These are phyloP conservation scores for Amoebophrya sp. DNA, from an alignment of 169 alveolate species.

Conservation along the genomic window DNA sequence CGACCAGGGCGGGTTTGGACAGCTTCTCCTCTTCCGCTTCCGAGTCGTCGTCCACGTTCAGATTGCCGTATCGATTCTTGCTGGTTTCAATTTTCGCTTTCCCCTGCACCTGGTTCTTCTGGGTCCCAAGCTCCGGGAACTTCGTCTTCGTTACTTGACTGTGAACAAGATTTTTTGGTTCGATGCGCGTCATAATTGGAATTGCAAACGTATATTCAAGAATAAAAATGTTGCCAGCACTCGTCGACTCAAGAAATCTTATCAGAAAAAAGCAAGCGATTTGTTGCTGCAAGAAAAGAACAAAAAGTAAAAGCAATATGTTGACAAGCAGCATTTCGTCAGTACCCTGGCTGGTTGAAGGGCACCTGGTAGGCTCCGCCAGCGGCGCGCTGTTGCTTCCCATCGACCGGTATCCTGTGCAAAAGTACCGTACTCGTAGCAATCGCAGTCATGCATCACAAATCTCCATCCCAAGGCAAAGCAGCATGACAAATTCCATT, in stretches of 20 bases:
- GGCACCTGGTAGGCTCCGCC: constrained; percentile 21
- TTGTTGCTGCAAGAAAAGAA: too few relatives aligned
- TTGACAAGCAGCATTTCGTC: too few relatives aligned
- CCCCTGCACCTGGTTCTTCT: background rate
- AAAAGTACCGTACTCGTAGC: too few relatives aligned
- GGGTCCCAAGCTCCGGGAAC: background rate
- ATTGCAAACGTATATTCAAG: background rate
- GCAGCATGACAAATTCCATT: too few relatives aligned
- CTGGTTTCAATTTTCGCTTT: background rate
- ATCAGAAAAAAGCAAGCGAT: too few relatives aligned
- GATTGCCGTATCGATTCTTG: background rate
- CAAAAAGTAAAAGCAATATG: too few relatives aligned
- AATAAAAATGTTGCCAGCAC: too few relatives aligned
- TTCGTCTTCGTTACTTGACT: background rate
- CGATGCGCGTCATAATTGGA: background rate
- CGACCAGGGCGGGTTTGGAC: background rate
- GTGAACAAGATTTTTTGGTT: background rate
- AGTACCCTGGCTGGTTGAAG: background rate
- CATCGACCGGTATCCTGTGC: too few relatives aligned
- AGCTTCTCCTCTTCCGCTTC: background rate
- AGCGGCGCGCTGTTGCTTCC: background rate
- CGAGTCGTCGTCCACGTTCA: background rate
- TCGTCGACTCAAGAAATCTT: too few relatives aligned
- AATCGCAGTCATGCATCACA: too few relatives aligned
- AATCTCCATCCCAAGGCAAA: too few relatives aligned